Conservation (phyloP, 208 protist species). For the Leptomonas pyrrhocoris region DNA sequence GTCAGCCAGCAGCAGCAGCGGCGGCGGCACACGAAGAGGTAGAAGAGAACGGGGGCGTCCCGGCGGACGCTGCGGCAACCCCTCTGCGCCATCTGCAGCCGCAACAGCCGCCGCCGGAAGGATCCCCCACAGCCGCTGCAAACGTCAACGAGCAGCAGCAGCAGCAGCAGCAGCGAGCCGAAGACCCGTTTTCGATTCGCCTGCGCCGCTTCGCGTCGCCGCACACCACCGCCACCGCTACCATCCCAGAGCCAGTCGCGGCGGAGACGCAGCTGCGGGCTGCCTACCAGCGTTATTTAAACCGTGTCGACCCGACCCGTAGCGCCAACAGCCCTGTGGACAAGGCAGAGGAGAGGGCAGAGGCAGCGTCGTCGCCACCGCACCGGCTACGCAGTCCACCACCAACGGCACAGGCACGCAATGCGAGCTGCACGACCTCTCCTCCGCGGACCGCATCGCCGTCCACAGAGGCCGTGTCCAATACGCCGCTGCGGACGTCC, state of each 20-base stretch:
- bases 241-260: background rate
- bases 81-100: background rate
- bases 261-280: background rate
- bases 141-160: constrained; percentile 21
- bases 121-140: too few species aligned
- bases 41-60: background rate
- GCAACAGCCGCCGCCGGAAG: constrained; percentile 20
- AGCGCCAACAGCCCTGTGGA: background rate
- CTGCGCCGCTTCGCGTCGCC: constrained; percentile 1
- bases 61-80: background rate
- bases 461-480: background rate
- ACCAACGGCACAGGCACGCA: background rate
- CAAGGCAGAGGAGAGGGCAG: background rate
- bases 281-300: constrained; percentile 11
- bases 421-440: background rate
- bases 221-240: background rate
- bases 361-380: background rate
- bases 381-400: background rate
- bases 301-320: background rate
- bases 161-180: background rate
- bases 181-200: background rate
- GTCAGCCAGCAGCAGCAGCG: background rate
- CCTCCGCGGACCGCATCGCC: background rate
- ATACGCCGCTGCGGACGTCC: background rate
- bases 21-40: background rate